Base-by-base conservation (phyloP, 2,329 filamentous ascomycete genomes). In the Claviceps arundinis region DNA sequence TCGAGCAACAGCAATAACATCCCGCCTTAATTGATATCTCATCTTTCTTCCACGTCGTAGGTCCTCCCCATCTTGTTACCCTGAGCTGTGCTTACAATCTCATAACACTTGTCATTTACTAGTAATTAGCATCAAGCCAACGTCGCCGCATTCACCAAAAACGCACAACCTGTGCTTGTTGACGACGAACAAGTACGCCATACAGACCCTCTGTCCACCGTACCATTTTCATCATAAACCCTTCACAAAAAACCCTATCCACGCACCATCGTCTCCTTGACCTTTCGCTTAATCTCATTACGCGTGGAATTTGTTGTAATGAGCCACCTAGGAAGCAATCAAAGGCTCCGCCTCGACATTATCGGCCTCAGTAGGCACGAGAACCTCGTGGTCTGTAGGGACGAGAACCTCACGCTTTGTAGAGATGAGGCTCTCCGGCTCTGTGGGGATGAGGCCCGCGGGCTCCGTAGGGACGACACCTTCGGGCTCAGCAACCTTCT, bases 281-380 rank as follows among this genome's bases (percentile, higher is more conserved):
- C 19, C 42, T 54, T 51, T 30, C 22, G 22, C 38, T 34, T 61
- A 55, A 60, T 55, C 57, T 61, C 60, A 56, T 60, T 58, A 58
- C 56, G 59, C 56, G 56, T 65, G 56, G 56, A 59, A 61, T 56
- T 54, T 56, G 53, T 57, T 56, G 52, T 56, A 52, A 55, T 55
- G 52, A 50, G 50, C 54, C 57, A 48, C 58, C 58, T 65, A 67
- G 55, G 60, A 58, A 51, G 63, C 61, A 47, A 58, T 50, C 54
- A 66, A 55, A 26, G 64, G 61, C 56, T 65, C 56, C 56, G 63
- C 56, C 47, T 59, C 58, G 16, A 61, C 54, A 38, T 61, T 55
- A 50, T 61, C 58, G 34, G 30, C 30, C 37, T 61, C 57, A 34
- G 58, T 61, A 37, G 65, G 57, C 19, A 61, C 57, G 26, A 58